Conservation (phyloP, 352 stramenopile species). For the Peronospora tabacina region DNA sequence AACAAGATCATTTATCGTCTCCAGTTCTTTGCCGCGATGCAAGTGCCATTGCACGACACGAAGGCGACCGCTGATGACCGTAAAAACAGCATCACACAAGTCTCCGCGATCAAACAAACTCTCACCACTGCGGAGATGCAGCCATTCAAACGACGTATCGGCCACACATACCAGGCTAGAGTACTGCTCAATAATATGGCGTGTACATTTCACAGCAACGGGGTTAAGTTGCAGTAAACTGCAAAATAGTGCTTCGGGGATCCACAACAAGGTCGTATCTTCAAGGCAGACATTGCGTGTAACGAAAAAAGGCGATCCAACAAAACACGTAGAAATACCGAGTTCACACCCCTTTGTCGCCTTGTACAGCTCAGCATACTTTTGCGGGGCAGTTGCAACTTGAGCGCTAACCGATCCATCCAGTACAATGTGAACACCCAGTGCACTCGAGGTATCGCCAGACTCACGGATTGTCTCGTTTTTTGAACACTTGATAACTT, state of each 20-base stretch:
- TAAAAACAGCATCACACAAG: conserved; percentile 73
- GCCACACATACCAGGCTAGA: conserved; percentile 57
- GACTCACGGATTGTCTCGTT: conserved; percentile 26
- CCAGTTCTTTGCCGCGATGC: conserved; percentile 50
- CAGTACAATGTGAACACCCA: conserved; percentile 56
- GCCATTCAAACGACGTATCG: conserved; percentile 78
- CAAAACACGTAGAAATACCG: conserved; percentile 56
- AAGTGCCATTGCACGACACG: conserved; percentile 63
- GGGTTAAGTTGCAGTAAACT: conserved; percentile 45
- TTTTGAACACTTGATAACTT: conserved; percentile 27
- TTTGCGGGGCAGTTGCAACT: conserved; percentile 30
- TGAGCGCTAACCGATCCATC: conserved; percentile 50
- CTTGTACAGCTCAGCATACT: conserved; percentile 44
- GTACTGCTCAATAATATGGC: conserved; percentile 66
- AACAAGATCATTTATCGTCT: conserved; percentile 76
- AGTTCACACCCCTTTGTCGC: conserved; percentile 56
- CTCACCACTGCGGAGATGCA: conserved; percentile 77
- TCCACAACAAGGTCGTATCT: conserved; percentile 40
- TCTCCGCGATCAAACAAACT: conserved; percentile 73
- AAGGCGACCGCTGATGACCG: conserved; percentile 68
- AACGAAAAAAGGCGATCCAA: conserved; percentile 36
- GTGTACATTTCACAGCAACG: conserved; percentile 46
- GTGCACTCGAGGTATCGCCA: conserved; percentile 10
- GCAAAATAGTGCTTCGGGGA: conserved; percentile 50
- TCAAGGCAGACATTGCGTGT: conserved; percentile 46